phyloP scores from a whole-genome alignment of 805 yeast species.

The Saturnispora mendoncae region DNA sequence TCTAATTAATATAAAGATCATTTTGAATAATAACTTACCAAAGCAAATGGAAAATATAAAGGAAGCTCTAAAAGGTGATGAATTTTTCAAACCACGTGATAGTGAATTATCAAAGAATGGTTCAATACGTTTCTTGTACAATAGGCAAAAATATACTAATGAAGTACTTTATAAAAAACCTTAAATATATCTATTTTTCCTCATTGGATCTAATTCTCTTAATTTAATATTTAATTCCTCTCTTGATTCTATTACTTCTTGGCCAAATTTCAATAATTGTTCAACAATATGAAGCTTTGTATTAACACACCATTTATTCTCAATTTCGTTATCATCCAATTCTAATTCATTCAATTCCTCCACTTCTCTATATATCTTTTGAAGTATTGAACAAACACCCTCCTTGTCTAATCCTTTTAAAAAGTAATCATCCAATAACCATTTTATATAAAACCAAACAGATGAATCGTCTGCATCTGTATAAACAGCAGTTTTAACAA shows the following conservation, averaged over 20 bases:
- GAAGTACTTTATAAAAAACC: conserved; percentile 19
- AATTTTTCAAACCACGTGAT: conserved; percentile 25
- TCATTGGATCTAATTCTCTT: conserved; percentile 51
- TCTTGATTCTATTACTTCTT: conserved; percentile 9
- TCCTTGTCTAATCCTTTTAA: conserved; percentile 28
- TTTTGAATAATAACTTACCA: conserved; percentile 14
- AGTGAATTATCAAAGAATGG: conserved; percentile 26
- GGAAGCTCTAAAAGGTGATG: conserved; percentile 17
- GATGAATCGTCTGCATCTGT: conserved; percentile 94
- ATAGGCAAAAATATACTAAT: conserved; percentile 21
- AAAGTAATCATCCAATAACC: conserved; percentile 52
- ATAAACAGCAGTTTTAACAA: conserved; percentile 74
- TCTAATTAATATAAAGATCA: conserved; percentile 27
- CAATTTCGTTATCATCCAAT: conserved; percentile 51
- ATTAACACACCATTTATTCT: conserved; percentile 72
- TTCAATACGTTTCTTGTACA: conserved; percentile 28
- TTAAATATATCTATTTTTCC: conserved; percentile 46
- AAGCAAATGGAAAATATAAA: neutral
- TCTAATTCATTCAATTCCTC: conserved; percentile 66
- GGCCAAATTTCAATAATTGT: conserved; percentile 17
- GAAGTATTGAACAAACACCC: conserved; percentile 31
- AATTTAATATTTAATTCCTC: conserved; percentile 33
- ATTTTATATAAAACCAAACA: conserved; percentile 79
- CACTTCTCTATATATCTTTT: conserved; percentile 38
- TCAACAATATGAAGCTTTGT: conserved; percentile 40